Evolutionary conservation across 352 stramenopile genomes (phyloP).

Genomic region (Phytophthora ramorum): DNA sequence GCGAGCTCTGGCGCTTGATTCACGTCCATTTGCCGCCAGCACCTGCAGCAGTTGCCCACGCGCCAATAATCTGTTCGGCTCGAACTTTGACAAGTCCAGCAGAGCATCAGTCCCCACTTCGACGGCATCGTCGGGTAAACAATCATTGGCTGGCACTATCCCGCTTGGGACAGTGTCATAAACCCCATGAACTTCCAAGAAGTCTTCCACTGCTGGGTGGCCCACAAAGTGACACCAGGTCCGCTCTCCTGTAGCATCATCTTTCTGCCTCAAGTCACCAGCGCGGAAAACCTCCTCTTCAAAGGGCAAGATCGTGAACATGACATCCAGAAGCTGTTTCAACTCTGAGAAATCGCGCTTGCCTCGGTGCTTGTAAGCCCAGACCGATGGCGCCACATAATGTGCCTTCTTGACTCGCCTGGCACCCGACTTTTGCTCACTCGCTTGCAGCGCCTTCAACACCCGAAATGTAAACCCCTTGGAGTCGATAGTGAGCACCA

Average conservation of each 20-base stretch:
- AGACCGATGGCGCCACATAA: conserved; percentile 82
- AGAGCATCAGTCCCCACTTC: conserved; percentile 27
- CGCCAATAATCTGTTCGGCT: conserved; percentile 10
- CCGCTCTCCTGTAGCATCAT: not conserved
- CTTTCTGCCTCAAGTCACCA: not conserved
- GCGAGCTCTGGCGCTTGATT: conserved; percentile 6
- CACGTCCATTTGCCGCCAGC: conserved; percentile 23
- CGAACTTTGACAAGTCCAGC: conserved; percentile 37
- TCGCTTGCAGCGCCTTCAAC: conserved; percentile 45
- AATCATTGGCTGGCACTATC: not conserved
- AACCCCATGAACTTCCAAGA: conserved; percentile 52
- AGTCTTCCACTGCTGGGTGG: conserved; percentile 74
- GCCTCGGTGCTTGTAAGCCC: conserved; percentile 70
- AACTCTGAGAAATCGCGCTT: conserved; percentile 48
- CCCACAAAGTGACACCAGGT: conserved; percentile 71
- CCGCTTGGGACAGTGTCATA: conserved; percentile 29
- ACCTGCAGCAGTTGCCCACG: conserved; percentile 23
- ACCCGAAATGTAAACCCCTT: conserved; percentile 82
- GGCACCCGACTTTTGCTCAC: not conserved
- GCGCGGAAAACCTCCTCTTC: conserved; percentile 59
- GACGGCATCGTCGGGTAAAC: not conserved
- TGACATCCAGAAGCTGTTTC: conserved; percentile 52
- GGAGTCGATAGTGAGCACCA: conserved; percentile 83
- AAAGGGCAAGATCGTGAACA: conserved; percentile 81
- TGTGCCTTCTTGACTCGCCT: conserved; percentile 58